These are phyloP conservation scores for Trichopus zeylanicus DNA, from an alignment of 116 monocot genomes.

Conservation along the genomic window DNA sequence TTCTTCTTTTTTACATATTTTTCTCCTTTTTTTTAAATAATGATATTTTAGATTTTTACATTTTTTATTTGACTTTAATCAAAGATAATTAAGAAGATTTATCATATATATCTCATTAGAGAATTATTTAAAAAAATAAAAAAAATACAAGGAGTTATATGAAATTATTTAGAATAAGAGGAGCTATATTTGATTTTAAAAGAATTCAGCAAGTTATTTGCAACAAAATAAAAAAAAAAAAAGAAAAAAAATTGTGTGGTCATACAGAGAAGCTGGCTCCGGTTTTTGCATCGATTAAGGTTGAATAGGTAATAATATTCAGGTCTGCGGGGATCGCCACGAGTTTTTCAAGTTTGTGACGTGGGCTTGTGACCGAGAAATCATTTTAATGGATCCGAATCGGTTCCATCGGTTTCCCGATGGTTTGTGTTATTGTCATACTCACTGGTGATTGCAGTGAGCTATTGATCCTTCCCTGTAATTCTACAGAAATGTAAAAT, in stretches of 20 bases:
- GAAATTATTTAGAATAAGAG: slow-evolving; percentile 16
- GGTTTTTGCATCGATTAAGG: too few species aligned
- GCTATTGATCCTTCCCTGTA: too few species aligned
- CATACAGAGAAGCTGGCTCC: slow-evolving; percentile 28
- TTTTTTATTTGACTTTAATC: too few species aligned
- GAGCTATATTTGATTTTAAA: slow-evolving; percentile 12
- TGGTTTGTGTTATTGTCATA: neutral
- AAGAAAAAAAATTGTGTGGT: slow-evolving; percentile 19
- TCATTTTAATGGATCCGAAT: neutral
- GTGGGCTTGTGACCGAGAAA: neutral
- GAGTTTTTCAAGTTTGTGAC: neutral
- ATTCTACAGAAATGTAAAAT: too few species aligned
- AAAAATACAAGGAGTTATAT: too few species aligned
- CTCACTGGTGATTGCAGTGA: neutral
- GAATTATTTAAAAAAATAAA: too few species aligned
- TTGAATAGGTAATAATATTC: neutral
- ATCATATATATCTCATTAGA: too few species aligned
- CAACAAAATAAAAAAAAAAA: slow-evolving; percentile 5
- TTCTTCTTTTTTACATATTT: too few species aligned
- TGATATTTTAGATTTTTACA: too few species aligned
- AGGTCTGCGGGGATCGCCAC: neutral
- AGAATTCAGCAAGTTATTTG: slow-evolving; percentile 7
- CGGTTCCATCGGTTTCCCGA: neutral
- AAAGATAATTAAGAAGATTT: too few species aligned
- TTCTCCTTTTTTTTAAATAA: too few species aligned